Base-by-base conservation (phyloP, 768 basidiomycete species). In the Suillus spraguei region DNA sequence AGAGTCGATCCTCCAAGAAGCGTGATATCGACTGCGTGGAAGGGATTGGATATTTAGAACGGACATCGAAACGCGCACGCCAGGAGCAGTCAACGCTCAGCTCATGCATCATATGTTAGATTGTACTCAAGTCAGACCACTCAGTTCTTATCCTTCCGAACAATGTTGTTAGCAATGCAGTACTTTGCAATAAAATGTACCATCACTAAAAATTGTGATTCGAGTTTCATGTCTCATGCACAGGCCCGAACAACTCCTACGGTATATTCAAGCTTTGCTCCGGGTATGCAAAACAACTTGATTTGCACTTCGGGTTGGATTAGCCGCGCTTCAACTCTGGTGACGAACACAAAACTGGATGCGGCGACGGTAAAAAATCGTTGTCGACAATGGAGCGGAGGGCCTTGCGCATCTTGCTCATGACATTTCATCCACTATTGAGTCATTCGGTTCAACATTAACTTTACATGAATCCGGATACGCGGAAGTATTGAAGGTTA, bases 231-330 rank as follows among this genome's bases (percentile, higher is more conserved):
- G 10, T 38, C 22, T 24, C 6, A 22, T 36, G 36, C n/a, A 22
- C 22, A 16, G n/a, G n/a, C n/a, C n/a, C n/a, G 54, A 54, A 24
- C 53, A 39, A 68, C 65, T 59, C 65, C 53, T 14, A 36, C n/a
- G 13, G 3, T 35, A 17, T 36, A 14, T 54, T 28, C 28, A 28
- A 28, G 28, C 28, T 35, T 11, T 35, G 7, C 3, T 8, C n/a
- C 36, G 22, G 20, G 14, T 8, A 38, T 24, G 22, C 16, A 24
- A 16, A 7, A 22, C 1, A 16, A 22, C 36, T 56, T 56, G 36
- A 16, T 56, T n/a, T 16, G 16, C n/a, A 38, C 22, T 22, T 55
- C 9, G 10, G 3, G 14, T 28, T 28, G 17, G 55, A 39, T 39
- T 14, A 22, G 22, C 24, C 22, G 28, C 4, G 7, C 36, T 56